These are phyloP conservation scores for Ochetophila trinervis DNA, from an alignment of 306 rosid species.

Conservation along the genomic window DNA sequence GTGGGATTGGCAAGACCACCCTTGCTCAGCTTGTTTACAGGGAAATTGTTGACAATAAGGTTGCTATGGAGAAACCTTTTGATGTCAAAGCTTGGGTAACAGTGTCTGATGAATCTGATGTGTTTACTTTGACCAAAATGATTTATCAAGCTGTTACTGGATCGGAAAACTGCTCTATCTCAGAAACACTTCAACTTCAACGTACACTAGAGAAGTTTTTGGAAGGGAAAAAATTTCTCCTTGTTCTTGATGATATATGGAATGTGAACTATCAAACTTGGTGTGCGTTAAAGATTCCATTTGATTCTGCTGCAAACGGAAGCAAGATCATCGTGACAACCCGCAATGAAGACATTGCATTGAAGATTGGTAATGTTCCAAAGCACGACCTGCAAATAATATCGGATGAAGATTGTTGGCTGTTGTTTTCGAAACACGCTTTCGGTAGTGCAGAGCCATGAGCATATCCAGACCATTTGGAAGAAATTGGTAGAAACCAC, in stretches of 20 bases:
- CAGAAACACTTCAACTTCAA: conserved; percentile 8
- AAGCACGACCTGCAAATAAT: background rate
- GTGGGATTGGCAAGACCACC: conserved; percentile 7
- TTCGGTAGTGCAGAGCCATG: too few species aligned
- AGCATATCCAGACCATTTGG: too few species aligned
- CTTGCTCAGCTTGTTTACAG: conserved; percentile 2
- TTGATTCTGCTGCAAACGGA: conserved; percentile 15
- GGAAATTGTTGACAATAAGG: too few species aligned
- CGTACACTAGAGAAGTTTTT: background rate
- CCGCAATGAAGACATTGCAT: conserved; percentile 18
- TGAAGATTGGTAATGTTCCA: background rate
- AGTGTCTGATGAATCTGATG: too few species aligned
- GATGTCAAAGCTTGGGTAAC: too few species aligned
- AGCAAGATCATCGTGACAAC: conserved; percentile 33
- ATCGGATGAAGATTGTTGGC: conserved; percentile 21
- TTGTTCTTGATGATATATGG: conserved; percentile 35
- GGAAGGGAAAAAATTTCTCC: conserved; percentile 8
- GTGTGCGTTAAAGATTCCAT: conserved; percentile 10
- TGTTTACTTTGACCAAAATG: too few species aligned
- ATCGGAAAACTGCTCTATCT: too few species aligned
- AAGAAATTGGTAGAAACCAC: too few species aligned
- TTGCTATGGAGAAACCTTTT: too few species aligned
- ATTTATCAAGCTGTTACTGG: too few species aligned
- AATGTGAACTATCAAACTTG: conserved; percentile 10
- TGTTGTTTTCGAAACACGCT: too few species aligned